Evolutionary conservation across 331 rosid species (phyloP), one percentile per base, ranked within the genome.

Genomic region (Malus hybrid): DNA sequence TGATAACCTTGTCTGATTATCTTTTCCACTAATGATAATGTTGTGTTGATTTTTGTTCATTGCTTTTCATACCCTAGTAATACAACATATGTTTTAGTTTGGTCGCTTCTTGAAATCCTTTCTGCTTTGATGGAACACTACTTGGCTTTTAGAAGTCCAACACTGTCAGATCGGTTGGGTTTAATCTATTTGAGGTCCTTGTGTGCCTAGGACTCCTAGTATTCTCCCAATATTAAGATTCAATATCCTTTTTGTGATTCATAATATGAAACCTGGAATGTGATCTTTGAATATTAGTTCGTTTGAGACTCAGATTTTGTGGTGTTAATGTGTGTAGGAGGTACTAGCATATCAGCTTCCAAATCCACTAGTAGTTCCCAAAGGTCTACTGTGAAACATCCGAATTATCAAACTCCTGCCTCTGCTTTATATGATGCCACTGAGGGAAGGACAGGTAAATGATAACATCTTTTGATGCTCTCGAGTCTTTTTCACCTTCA

Each of bases 391-490:
- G 84, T 82, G 81, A 91, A 86, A 76, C 88, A 83, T 28, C 75
- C 87, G 54, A 34, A 86, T 67, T 95, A 92, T 79, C 99, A 92
- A 85, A 90, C 86, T 39, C 96, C 99, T 62, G 97, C 99, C 67
- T 84, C 97, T 69, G 99, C 93, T 84, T 85, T 95, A 78, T 95
- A 92, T 77, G 96, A 86, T 36, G 72, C 86, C 52, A 72, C 86
- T 13, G 94, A 83, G 39, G 92, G 88, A 81, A 86, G 84, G 76
- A 77, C 71, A 29, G 85, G 97, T 91, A 80, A 77, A 65, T 59
- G 67, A 32, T 75, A 50, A 36, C 68, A 33, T 55, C 20, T 70
- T 69, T 6, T 29, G 34, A 14, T 69, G 74, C 74, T 36, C 10
- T 48, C 15, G 5, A 22, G 62, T 39, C 29, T 67, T 28, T 22